Conservation (phyloP, 2,329 filamentous ascomycete species). For the Diplodia sapinea region DNA sequence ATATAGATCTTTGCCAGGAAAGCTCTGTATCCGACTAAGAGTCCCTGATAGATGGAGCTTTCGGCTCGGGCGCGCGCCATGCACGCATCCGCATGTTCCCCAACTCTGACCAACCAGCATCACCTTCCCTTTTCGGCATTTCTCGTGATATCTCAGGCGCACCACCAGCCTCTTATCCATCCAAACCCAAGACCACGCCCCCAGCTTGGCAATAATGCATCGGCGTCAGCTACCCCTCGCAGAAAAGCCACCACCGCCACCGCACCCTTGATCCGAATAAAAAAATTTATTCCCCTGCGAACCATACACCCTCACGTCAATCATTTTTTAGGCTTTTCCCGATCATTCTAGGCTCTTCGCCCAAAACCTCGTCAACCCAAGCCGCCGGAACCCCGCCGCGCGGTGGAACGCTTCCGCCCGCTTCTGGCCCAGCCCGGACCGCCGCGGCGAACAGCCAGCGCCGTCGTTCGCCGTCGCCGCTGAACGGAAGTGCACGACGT, state of each 20-base stretch:
- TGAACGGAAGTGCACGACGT: no score
- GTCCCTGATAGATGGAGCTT: not conserved
- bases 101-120: not conserved
- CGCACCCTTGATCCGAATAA: not conserved
- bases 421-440: not conserved
- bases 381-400: not conserved
- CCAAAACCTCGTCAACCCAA: constrained; percentile 13
- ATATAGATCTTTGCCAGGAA: not conserved
- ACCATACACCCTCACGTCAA: no score
- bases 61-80: not conserved
- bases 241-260: not conserved
- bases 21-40: not conserved
- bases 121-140: not conserved
- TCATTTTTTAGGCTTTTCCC: not conserved
- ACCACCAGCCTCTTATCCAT: not conserved
- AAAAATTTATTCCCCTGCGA: no score
- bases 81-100: not conserved
- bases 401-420: constrained; percentile 12
- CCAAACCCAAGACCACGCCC: not conserved
- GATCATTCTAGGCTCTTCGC: not conserved
- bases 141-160: not conserved
- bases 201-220: constrained; percentile 6
- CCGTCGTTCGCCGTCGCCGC: not conserved
- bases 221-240: not conserved
- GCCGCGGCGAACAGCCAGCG: not conserved